phyloP scores from a whole-genome alignment of 129 eudicot genomes.

The sunflower (Helianthus annuus) region HanXRQr2.0-SUNRISE NC_035446.2:77101159-77101658 shows the following conservation, averaged over 20 bases:
- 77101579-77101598: too few relatives aligned
- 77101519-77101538: not conserved
- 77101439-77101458: not conserved
- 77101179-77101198: slow-evolving; percentile 72
- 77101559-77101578: too few relatives aligned
- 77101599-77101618: too few relatives aligned
- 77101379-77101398: slow-evolving; percentile 12
- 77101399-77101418: not conserved
- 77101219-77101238: slow-evolving; percentile 74
- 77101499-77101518: not conserved
- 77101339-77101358: not conserved
- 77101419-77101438: not conserved
- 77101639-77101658: too few relatives aligned
- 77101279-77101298: slow-evolving; percentile 22
- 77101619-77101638: too few relatives aligned
- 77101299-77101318: not conserved
- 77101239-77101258: slow-evolving; percentile 62
- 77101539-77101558: too few relatives aligned
- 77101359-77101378: slow-evolving; percentile 11
- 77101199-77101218: slow-evolving; percentile 75
- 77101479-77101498: slow-evolving; percentile 14
- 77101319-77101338: not conserved
- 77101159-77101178: slow-evolving; percentile 67
- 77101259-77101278: slow-evolving; percentile 37
- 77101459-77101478: slow-evolving; percentile 4